A percentile compares a stretch with the other conserved stretches of the same genome.
Conservation (phyloP, 345 rosid species). For the Euphorbia lathyris region DNA sequence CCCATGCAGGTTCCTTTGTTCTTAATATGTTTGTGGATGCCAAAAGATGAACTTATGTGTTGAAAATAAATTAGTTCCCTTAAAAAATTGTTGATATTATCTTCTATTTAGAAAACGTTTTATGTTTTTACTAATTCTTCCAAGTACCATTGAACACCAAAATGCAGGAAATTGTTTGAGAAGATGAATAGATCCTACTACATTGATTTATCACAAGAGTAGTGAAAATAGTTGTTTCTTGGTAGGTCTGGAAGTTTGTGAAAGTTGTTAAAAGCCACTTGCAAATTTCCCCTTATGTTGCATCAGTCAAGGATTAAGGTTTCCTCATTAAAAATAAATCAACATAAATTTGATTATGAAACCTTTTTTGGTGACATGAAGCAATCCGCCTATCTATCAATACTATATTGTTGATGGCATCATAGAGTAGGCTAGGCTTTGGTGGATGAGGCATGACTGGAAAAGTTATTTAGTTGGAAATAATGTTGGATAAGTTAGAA, state of each 20-base stretch:
- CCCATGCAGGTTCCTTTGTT: background rate
- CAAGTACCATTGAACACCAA: background rate
- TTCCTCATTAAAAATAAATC: background rate
- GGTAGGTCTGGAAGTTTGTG: background rate
- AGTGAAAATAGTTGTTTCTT: background rate
- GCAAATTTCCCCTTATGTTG: background rate
- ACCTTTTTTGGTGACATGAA: background rate
- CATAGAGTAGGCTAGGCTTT: background rate
- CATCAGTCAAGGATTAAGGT: background rate
- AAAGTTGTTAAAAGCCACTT: background rate
- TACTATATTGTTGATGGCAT: background rate
- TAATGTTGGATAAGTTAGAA: background rate
- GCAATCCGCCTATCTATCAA: background rate
- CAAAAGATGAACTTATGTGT: too few relatives aligned
- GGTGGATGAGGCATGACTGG: background rate
- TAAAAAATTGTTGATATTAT: too few relatives aligned
- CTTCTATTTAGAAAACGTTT: background rate
- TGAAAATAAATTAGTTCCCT: too few relatives aligned
- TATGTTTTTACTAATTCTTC: background rate
- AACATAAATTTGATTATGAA: too few relatives aligned
- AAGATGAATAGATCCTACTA: background rate
- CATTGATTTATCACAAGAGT: background rate
- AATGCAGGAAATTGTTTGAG: background rate
- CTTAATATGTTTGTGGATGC: background rate
- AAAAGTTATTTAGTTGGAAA: background rate